These are phyloP conservation scores for Exobasidium cylindrosporum DNA, from an alignment of 1,284 basidiomycete genomes.

Conservation along the genomic window DNA sequence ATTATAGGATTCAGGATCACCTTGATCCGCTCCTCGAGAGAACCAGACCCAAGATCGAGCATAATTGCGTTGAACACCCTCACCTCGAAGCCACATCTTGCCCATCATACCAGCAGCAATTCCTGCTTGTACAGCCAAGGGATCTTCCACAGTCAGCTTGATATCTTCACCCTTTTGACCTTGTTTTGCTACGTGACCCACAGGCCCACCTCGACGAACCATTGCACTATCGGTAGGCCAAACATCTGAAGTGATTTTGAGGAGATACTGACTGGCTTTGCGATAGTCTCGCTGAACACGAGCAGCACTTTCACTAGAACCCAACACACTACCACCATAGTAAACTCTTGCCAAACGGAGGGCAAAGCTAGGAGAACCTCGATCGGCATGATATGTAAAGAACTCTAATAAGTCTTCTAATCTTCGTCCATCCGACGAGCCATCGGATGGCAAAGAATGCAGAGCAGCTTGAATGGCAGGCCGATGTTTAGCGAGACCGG, in stretches of 20 bases:
- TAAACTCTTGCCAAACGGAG: conserved; percentile 41
- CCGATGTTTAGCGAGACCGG: conserved; percentile 62
- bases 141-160: conserved; percentile 28
- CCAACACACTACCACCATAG: conserved; percentile 50
- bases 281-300: conserved; percentile 39
- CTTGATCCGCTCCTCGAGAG: conserved; percentile 68
- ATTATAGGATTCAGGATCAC: conserved; percentile 80
- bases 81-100: conserved; percentile 88
- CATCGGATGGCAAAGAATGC: conserved; percentile 27
- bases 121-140: conserved; percentile 22
- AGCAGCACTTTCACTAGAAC: conserved; percentile 41
- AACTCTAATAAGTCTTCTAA: conserved; percentile 77
- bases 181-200: conserved; percentile 22
- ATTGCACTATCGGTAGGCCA: conserved; percentile 44
- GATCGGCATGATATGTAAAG: conserved; percentile 44
- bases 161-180: conserved; percentile 38
- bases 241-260: conserved; percentile 31
- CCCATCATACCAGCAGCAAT: conserved; percentile 62
- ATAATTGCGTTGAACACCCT: conserved; percentile 78
- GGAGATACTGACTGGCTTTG: conserved; percentile 31
- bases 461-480: conserved; percentile 74
- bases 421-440: conserved; percentile 27
- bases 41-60: conserved; percentile 87
- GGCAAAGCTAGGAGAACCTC: conserved; percentile 31
- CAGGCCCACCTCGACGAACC: conserved; percentile 34